Evolutionary conservation across 345 rosid species (phyloP).

Genomic region (Firmiana major): DNA sequence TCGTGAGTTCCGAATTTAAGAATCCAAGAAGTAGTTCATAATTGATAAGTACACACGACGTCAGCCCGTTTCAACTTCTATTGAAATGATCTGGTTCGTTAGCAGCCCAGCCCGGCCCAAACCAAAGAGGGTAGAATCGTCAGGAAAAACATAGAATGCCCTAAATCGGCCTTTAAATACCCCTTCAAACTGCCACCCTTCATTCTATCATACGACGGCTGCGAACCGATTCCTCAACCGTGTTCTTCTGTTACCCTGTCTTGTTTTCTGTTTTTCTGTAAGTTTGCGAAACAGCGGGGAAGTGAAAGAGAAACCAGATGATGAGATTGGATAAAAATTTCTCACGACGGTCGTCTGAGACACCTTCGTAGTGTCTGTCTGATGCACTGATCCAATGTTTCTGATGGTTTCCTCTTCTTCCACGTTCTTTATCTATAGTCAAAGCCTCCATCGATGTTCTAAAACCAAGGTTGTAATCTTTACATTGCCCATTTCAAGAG

Average conservation of each 20-base stretch:
- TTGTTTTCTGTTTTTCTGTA: not conserved
- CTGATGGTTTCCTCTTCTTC: slow-evolving; percentile 31
- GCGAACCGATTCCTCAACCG: not conserved
- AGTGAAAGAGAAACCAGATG: slow-evolving; percentile 28
- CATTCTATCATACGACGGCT: not conserved
- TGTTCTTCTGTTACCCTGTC: not conserved
- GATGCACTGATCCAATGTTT: slow-evolving; percentile 40
- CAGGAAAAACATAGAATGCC: slow-evolving; percentile 12
- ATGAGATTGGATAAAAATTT: slow-evolving; percentile 45
- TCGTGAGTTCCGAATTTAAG: not conserved
- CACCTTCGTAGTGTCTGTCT: slow-evolving; percentile 26
- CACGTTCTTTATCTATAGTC: no score
- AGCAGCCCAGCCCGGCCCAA: not conserved
- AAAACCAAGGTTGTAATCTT: no score
- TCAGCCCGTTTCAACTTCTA: not conserved
- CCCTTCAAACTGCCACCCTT: not conserved
- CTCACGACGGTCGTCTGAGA: slow-evolving; percentile 88
- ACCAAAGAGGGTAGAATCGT: slow-evolving; percentile 16
- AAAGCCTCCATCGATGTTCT: no score
- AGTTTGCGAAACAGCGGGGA: no score
- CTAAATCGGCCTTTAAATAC: not conserved
- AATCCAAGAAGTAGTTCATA: not conserved
- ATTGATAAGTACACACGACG: not conserved
- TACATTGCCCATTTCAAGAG: no score
- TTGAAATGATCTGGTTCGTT: not conserved